Evolutionary conservation across 2,329 filamentous ascomycete species (phyloP).

Genomic region (Hyphodiscus sp.): DNA sequence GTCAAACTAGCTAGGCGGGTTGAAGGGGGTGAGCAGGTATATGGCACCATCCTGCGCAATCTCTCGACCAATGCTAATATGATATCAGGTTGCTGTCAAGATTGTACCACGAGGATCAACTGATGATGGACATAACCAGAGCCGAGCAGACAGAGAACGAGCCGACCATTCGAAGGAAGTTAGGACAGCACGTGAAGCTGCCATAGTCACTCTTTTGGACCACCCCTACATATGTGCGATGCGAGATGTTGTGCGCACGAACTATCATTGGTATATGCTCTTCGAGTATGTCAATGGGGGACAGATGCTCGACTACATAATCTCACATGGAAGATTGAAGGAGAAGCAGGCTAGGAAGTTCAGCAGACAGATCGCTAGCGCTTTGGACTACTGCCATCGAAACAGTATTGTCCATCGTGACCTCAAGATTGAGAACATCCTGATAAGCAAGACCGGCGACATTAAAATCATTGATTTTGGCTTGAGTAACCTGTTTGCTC

Average conservation of each 20-base stretch:
- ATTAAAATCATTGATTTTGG: constrained; percentile 99
- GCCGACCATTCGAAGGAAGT: constrained; percentile 97
- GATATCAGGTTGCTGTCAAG: constrained; percentile 79
- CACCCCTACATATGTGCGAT: constrained; percentile 96
- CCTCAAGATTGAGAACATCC: constrained; percentile 97
- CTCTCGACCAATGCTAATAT: constrained; percentile 14
- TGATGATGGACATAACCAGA: constrained; percentile 66
- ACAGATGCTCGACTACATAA: constrained; percentile 99
- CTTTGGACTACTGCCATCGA: constrained; percentile 92
- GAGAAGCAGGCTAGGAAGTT: constrained; percentile 98
- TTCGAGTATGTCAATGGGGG: constrained; percentile 98
- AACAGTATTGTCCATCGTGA: constrained; percentile 98
- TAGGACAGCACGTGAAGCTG: constrained; percentile 87
- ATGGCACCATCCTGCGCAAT: background rate
- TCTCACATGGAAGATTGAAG: constrained; percentile 93
- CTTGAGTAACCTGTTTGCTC: constrained; percentile 90
- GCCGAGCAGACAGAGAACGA: constrained; percentile 69
- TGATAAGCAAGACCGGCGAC: constrained; percentile 97
- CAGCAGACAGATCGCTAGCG: constrained; percentile 92
- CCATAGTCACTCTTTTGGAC: constrained; percentile 88
- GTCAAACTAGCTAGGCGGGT: constrained; percentile 91
- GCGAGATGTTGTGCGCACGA: constrained; percentile 89
- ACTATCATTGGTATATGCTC: constrained; percentile 99
- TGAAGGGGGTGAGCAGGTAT: constrained; percentile 83
- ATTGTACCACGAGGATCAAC: constrained; percentile 88